Evolutionary conservation across 257 asterid species (phyloP).

Genomic region (Solanum habrochaites): DNA sequence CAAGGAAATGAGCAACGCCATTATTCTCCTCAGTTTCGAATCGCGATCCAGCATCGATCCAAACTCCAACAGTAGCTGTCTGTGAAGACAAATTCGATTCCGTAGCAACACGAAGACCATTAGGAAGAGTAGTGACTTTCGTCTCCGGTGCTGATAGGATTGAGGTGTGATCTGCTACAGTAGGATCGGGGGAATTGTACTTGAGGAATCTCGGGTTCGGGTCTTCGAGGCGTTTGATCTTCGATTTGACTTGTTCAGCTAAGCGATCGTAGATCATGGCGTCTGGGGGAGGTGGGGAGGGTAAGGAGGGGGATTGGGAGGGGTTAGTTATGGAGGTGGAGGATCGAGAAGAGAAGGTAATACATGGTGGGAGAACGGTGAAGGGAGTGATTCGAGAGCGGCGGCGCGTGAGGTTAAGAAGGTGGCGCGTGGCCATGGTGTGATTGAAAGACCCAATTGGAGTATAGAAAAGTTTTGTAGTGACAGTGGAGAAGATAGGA

Average conservation of each 20-base stretch:
- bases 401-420: slow-evolving; percentile 45
- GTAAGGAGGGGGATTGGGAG: slow-evolving; percentile 5
- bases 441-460: neutral
- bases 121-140: slow-evolving; percentile 78
- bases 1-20: slow-evolving; percentile 91
- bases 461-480: neutral
- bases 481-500: neutral
- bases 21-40: slow-evolving; percentile 69
- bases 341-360: slow-evolving; percentile 13
- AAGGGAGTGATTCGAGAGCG: slow-evolving; percentile 15
- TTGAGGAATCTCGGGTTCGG: slow-evolving; percentile 61
- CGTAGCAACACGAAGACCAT: slow-evolving; percentile 81
- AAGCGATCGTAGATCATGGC: slow-evolving; percentile 81
- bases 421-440: slow-evolving; percentile 61
- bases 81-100: slow-evolving; percentile 52
- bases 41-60: slow-evolving; percentile 92
- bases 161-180: slow-evolving; percentile 36
- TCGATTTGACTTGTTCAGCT: slow-evolving; percentile 60
- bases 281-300: slow-evolving; percentile 59
- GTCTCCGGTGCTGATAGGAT: slow-evolving; percentile 71
- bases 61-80: slow-evolving; percentile 89
- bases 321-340: slow-evolving; percentile 42
- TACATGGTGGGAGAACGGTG: slow-evolving; percentile 6
- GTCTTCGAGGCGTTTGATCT: slow-evolving; percentile 43
- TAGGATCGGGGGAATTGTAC: slow-evolving; percentile 63